Percentiles rank a stretch among this genome's conserved stretches.
These are phyloP conservation scores for Hevea brasiliensis DNA, from an alignment of 345 rosid genomes.

Conservation along the genomic window DNA sequence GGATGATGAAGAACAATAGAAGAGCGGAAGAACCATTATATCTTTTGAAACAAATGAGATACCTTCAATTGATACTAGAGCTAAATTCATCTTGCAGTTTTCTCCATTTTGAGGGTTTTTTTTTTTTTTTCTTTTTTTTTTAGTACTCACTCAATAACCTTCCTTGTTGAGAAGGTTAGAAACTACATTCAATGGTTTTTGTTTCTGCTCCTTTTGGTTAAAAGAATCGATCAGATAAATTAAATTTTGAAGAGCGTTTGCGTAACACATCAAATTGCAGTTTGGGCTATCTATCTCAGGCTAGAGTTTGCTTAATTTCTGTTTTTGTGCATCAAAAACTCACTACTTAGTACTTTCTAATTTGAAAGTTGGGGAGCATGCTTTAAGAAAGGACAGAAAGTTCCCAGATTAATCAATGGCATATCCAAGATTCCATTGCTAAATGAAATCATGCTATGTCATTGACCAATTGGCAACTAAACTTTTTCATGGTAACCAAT, in stretches of 20 bases:
- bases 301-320: too few species aligned
- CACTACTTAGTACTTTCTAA: too few species aligned
- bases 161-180: not conserved
- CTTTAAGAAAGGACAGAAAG: too few species aligned
- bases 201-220: not conserved
- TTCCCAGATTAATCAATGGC: too few species aligned
- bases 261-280: not conserved
- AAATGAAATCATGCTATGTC: too few species aligned
- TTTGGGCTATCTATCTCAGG: not conserved
- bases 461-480: too few species aligned
- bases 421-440: too few species aligned
- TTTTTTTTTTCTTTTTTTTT: conserved; percentile 11
- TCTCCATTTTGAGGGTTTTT: not conserved
- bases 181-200: not conserved
- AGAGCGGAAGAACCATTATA: not conserved
- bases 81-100: not conserved
- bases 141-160: not conserved
- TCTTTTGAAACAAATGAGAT: not conserved
- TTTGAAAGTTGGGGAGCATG: too few species aligned
- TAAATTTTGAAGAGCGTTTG: not conserved
- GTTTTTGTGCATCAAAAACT: too few species aligned
- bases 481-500: too few species aligned
- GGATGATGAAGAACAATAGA: conserved; percentile 49
- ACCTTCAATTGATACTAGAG: not conserved
- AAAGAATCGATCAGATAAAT: not conserved